phyloP scores from a whole-genome alignment of 306 rosid genomes.

The Datisca glomerata region DNA sequence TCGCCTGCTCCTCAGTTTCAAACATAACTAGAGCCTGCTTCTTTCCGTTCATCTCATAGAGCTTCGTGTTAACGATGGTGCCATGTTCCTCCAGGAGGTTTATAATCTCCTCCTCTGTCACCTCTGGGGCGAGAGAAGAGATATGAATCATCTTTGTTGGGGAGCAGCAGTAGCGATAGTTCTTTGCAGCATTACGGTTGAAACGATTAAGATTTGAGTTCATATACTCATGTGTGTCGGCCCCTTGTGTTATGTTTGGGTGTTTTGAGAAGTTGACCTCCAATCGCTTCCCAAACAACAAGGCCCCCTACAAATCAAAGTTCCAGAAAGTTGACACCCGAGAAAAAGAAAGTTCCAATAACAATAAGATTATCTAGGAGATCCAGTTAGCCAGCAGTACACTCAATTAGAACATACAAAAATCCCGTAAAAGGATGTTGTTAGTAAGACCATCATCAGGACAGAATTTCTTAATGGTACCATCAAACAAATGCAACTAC shows the following conservation, averaged over 20 bases:
- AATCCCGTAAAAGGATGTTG: too few species aligned
- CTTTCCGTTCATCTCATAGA: constrained; percentile 98
- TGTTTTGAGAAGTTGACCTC: constrained; percentile 96
- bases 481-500: too few species aligned
- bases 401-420: too few species aligned
- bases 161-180: constrained; percentile 96
- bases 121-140: constrained; percentile 88
- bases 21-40: constrained; percentile 86
- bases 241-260: constrained; percentile 83
- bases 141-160: constrained; percentile 89
- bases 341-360: background rate
- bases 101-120: constrained; percentile 74
- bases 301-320: constrained; percentile 40
- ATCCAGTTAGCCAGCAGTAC: too few species aligned
- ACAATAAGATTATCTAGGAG: too few species aligned
- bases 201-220: constrained; percentile 95
- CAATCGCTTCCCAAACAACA: constrained; percentile 78
- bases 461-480: too few species aligned
- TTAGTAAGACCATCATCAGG: too few species aligned
- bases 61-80: constrained; percentile 57
- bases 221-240: constrained; percentile 75
- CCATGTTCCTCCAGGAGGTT: constrained; percentile 76
- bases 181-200: constrained; percentile 96
- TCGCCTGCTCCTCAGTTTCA: constrained; percentile 90
- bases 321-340: background rate